Evolutionary conservation across 2,329 filamentous ascomycete genomes (phyloP).

Genomic region (Trichophyton mentagrophytes): DNA sequence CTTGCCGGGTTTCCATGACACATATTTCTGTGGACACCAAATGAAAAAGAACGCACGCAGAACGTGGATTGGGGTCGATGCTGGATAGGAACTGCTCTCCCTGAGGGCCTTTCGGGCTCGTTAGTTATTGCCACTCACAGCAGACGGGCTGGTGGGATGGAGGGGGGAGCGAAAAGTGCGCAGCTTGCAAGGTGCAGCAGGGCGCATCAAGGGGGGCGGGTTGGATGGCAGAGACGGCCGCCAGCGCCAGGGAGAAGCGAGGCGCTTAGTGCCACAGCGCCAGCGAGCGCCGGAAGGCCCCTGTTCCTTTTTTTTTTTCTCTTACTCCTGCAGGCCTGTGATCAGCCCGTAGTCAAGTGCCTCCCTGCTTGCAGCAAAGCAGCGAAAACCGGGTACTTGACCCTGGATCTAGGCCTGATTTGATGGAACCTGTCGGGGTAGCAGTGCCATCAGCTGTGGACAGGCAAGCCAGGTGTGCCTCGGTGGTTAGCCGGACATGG

Average conservation of each 20-base stretch:
- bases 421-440: background rate
- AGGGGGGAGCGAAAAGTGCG: background rate
- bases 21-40: background rate
- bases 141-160: no score
- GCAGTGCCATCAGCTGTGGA: background rate
- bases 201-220: background rate
- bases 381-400: no score
- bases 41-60: background rate
- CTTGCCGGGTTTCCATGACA: background rate
- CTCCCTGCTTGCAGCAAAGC: background rate
- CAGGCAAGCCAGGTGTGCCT: background rate
- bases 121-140: background rate
- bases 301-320: no score
- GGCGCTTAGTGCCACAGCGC: background rate
- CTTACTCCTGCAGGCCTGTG: no score
- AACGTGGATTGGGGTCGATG: constrained; percentile 1
- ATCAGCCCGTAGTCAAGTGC: no score
- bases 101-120: background rate
- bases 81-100: background rate
- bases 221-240: background rate
- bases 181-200: background rate
- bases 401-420: background rate
- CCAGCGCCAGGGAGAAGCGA: background rate
- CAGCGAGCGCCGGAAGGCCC: background rate
- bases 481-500: background rate